These are phyloP conservation scores for Arbutus unedo DNA, from an alignment of 148 eudicot genomes.

Conservation along the genomic window DNA sequence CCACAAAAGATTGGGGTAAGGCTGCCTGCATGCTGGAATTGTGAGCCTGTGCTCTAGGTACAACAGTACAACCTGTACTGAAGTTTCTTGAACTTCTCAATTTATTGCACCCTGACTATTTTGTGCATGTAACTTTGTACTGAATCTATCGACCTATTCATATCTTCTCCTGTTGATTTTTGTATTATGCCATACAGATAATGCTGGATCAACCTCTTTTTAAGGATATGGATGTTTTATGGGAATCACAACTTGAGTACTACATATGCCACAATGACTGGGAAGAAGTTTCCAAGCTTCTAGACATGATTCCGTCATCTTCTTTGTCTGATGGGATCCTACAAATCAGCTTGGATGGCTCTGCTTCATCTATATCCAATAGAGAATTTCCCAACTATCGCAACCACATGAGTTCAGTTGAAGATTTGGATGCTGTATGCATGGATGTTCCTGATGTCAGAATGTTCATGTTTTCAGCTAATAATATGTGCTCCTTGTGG, in stretches of 20 bases:
- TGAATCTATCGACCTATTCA: not conserved
- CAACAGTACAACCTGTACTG: not conserved
- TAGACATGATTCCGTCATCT: constrained; percentile 62
- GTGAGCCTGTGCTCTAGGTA: not conserved
- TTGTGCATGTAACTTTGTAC: not conserved
- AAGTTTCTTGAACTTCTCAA: not conserved
- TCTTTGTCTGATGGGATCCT: constrained; percentile 52
- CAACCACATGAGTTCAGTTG: constrained; percentile 52
- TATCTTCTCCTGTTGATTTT: not conserved
- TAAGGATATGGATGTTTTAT: constrained; percentile 66
- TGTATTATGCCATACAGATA: constrained; percentile 33
- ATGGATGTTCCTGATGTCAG: constrained; percentile 61
- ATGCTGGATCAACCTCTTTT: constrained; percentile 75
- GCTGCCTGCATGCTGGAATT: constrained; percentile 2
- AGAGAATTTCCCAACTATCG: constrained; percentile 44
- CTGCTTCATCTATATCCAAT: constrained; percentile 42
- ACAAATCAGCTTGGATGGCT: constrained; percentile 66
- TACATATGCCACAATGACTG: constrained; percentile 82
- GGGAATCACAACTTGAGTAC: constrained; percentile 97
- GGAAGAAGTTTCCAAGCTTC: constrained; percentile 69
- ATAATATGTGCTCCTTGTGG: constrained; percentile 67
- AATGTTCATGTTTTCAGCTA: constrained; percentile 50
- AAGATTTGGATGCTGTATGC: constrained; percentile 73
- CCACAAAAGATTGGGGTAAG: not conserved
- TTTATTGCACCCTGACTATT: not conserved